These are phyloP conservation scores for Ophidiomyces ophidiicola DNA, from an alignment of 2,329 filamentous ascomycete genomes.

Conservation along the genomic window DNA sequence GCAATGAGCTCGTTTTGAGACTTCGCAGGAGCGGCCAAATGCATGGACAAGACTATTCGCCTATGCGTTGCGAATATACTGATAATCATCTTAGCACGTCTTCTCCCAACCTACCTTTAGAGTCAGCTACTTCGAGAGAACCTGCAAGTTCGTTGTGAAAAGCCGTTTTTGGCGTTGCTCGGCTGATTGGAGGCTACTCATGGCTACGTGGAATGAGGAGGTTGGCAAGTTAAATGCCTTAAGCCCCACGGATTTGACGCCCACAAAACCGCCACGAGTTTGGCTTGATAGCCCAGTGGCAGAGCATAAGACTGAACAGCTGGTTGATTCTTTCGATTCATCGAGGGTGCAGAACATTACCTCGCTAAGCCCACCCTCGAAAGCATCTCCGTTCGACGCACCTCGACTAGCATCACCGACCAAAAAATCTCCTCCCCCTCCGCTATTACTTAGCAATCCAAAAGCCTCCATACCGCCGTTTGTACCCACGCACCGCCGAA, in stretches of 20 bases:
- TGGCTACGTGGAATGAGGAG: slow-evolving; percentile 14
- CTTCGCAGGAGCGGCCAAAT: no score
- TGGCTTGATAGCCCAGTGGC: slow-evolving; percentile 7
- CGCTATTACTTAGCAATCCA: not conserved
- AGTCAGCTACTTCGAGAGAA: no score
- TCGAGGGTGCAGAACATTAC: not conserved
- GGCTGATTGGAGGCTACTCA: slow-evolving; percentile 1
- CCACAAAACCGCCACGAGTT: slow-evolving; percentile 10
- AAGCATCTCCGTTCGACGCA: not conserved
- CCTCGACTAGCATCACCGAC: not conserved
- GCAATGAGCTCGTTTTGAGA: no score
- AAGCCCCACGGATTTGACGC: slow-evolving; percentile 1
- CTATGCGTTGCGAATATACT: no score
- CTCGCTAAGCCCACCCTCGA: not conserved
- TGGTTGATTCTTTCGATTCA: not conserved
- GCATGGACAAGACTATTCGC: no score
- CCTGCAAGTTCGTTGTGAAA: no score
- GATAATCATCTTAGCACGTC: no score
- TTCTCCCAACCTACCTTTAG: no score
- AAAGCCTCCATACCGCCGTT: not conserved
- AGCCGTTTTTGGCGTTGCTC: not conserved
- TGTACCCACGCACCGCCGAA: slow-evolving; percentile 9
- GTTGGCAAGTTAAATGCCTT: slow-evolving; percentile 10
- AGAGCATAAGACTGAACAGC: not conserved
- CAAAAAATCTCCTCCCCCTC: not conserved